Evolutionary conservation across 2,329 filamentous ascomycete genomes (phyloP).

Genomic region (Dactylellina leptospora): DNA sequence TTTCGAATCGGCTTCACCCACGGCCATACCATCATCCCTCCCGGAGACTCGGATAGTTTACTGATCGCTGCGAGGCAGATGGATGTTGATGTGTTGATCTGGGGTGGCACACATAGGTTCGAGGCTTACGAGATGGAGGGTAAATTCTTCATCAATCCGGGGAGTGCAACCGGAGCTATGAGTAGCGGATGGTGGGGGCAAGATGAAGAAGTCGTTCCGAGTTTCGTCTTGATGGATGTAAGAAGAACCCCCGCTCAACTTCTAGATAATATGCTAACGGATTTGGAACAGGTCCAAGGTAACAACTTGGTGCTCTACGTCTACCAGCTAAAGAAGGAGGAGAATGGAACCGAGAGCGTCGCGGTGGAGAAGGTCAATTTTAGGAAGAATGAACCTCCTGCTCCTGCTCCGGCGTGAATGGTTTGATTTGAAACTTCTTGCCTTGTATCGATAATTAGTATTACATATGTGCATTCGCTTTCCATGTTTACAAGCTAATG

Average conservation of each 20-base stretch:
- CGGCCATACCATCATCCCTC: conserved; percentile 76
- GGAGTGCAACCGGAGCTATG: conserved; percentile 73
- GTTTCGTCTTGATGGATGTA: conserved; percentile 77
- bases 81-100: conserved; percentile 75
- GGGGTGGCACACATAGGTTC: conserved; percentile 75
- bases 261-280: conserved; percentile 27
- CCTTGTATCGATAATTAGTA: neutral
- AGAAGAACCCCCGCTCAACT: conserved; percentile 59
- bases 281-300: conserved; percentile 68
- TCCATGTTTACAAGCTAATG: neutral
- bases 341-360: conserved; percentile 65
- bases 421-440: neutral
- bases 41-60: conserved; percentile 72
- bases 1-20: conserved; percentile 76
- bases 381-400: conserved; percentile 61
- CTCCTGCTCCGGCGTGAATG: conserved; percentile 26
- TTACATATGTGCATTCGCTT: neutral
- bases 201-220: conserved; percentile 69
- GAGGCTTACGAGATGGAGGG: conserved; percentile 77
- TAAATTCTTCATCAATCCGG: conserved; percentile 76
- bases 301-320: conserved; percentile 76
- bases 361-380: conserved; percentile 68
- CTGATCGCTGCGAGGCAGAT: conserved; percentile 75
- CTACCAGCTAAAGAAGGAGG: conserved; percentile 68
- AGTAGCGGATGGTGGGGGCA: conserved; percentile 69